A percentile compares a stretch with the other conserved stretches of the same genome.
Conservation (phyloP, 2,329 filamentous ascomycete species). For the Paramyrothecium roridum region DNA sequence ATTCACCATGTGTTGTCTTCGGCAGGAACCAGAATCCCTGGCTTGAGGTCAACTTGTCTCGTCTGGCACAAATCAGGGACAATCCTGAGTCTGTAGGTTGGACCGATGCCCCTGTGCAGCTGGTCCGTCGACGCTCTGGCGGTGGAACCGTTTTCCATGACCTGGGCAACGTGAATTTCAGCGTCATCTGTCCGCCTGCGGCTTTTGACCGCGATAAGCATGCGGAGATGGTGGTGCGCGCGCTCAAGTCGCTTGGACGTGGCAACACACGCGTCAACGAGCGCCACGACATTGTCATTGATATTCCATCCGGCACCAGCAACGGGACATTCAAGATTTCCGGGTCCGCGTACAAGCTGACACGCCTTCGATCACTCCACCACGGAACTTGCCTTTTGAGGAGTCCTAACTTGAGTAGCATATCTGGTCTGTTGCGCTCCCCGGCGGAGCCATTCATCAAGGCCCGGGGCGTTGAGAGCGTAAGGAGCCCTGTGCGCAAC, state of each 20-base stretch:
- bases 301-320: conserved; percentile 24
- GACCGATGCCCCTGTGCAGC: conserved; percentile 35
- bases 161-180: conserved; percentile 89
- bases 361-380: conserved; percentile 75
- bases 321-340: conserved; percentile 70
- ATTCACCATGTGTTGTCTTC: conserved; percentile 83
- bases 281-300: conserved; percentile 88
- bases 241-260: conserved; percentile 60
- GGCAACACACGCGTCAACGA: conserved; percentile 72
- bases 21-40: conserved; percentile 98
- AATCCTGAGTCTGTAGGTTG: conserved; percentile 15
- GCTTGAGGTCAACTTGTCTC: conserved; percentile 77
- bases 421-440: conserved; percentile 71
- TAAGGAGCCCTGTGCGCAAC: conserved; percentile 81
- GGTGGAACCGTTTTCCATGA: conserved; percentile 96
- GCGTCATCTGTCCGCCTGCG: conserved; percentile 77
- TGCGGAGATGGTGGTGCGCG: conserved; percentile 89
- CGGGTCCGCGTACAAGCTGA: conserved; percentile 93
- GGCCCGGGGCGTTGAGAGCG: conserved; percentile 85
- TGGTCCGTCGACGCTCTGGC: conserved; percentile 82
- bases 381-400: conserved; percentile 86
- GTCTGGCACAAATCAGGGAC: conserved; percentile 39
- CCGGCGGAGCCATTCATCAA: conserved; percentile 74
- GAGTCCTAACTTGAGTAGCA: conserved; percentile 68
- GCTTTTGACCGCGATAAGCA: conserved; percentile 82